A percentile compares a stretch with the other conserved stretches of the same genome.
phyloP scores from a whole-genome alignment of 2,329 filamentous ascomycete species.

The Daldinia sp. region DNA sequence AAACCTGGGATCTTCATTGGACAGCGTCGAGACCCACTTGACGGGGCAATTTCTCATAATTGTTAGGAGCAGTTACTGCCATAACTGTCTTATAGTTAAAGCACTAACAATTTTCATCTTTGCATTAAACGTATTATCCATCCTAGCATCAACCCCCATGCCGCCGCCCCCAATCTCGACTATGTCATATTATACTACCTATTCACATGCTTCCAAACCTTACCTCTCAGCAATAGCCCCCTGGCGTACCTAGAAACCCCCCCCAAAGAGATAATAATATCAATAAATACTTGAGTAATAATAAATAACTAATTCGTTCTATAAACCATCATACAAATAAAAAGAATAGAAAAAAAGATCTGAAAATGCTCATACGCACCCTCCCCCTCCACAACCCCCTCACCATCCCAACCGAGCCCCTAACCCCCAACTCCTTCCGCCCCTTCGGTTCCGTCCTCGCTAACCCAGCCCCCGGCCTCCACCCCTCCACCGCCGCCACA shows the following conservation, averaged over 20 bases:
- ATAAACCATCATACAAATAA: too few relatives aligned
- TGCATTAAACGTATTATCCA: not conserved
- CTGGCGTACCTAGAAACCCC: not conserved
- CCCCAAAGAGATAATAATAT: constrained; percentile 1
- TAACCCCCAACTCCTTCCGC: constrained; percentile 77
- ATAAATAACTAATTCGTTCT: constrained; percentile 5
- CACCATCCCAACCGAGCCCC: constrained; percentile 70
- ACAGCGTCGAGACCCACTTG: constrained; percentile 1
- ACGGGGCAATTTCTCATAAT: constrained; percentile 9
- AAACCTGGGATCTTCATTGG: constrained; percentile 21
- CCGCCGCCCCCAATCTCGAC: constrained; percentile 15
- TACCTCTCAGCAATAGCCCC: not conserved
- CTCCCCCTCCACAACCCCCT: constrained; percentile 45
- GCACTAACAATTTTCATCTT: constrained; percentile 16
- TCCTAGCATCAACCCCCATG: not conserved
- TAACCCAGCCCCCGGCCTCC: constrained; percentile 73
- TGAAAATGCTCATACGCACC: constrained; percentile 48
- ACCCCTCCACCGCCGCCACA: constrained; percentile 52
- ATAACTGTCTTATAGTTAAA: not conserved
- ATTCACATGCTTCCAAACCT: constrained; percentile 1
- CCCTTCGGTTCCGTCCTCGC: constrained; percentile 86
- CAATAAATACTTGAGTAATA: constrained; percentile 12
- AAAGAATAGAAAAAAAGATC: not conserved
- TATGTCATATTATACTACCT: not conserved
- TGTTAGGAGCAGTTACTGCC: constrained; percentile 19